phyloP scores from a whole-genome alignment of 805 yeast genomes.

The Blastobotrys americana region DNA sequence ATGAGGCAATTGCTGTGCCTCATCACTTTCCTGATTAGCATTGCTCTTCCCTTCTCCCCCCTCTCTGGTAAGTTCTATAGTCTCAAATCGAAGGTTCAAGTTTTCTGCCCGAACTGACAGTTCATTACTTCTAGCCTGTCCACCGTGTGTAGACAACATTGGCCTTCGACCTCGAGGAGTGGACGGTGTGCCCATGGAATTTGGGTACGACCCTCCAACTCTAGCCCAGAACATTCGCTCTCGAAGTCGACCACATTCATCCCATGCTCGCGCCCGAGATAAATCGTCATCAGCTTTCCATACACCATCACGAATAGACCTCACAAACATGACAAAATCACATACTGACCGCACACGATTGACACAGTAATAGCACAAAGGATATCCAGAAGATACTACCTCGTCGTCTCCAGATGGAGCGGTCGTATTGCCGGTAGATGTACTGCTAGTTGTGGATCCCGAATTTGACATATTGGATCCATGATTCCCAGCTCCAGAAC shows the following conservation, averaged over 20 bases:
- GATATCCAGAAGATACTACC: constrained; percentile 39
- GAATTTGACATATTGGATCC: not conserved
- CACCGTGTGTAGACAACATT: not conserved
- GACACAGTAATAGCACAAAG: constrained; percentile 77
- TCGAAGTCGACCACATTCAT: constrained; percentile 55
- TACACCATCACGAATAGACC: constrained; percentile 52
- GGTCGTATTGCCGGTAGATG: not conserved
- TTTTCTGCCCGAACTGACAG: not conserved
- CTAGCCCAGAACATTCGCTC: constrained; percentile 77
- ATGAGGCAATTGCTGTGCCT: too few species aligned
- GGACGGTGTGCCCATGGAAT: not conserved
- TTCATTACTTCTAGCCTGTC: not conserved
- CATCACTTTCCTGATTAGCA: too few species aligned
- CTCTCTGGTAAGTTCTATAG: too few species aligned
- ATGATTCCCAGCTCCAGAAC: not conserved
- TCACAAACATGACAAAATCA: constrained; percentile 70
- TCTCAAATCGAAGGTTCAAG: not conserved
- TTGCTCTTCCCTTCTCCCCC: too few species aligned
- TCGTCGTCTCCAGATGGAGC: constrained; percentile 20
- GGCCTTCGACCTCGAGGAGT: not conserved
- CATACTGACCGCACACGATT: constrained; percentile 72
- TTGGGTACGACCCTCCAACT: constrained; percentile 42
- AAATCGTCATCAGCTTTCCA: constrained; percentile 49
- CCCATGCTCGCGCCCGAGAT: constrained; percentile 48
- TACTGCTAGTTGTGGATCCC: not conserved